Base-by-base conservation (phyloP, 345 rosid species). In the Hibiscus mutabilis region DNA sequence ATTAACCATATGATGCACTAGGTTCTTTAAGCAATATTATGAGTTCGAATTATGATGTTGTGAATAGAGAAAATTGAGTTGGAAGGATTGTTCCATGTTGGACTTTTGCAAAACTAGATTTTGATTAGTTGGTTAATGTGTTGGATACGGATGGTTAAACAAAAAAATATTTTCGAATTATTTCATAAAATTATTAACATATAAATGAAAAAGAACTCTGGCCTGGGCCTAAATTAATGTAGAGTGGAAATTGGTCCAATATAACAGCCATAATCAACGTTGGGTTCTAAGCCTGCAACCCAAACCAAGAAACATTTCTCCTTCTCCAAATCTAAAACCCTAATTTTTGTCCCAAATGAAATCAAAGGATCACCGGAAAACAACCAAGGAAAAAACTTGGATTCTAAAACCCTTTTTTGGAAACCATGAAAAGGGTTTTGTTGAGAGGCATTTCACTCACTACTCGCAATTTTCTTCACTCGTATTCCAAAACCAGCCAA, bases 381-480 rank as follows among this genome's bases (percentile, higher is more conserved):
- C 29, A 15, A 44, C 33, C 33, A 65, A 21, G n/a, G 18, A 3
- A 47, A 5, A 24, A 24, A 4, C 2, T 29, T 5, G 29, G 70
- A 46, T 24, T 2, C 40, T 46, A 14, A 66, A 46, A 24, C 69
- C 69, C n/a, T 21, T 19, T 44, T 42, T 64, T 44, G 15, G 66
- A 13, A 68, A 74, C 73, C 51, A 84, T 79, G 85, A 79, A 76
- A 61, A 73, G 85, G 76, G 71, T 70, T 56, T 68, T 85, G 53
- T 68, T 77, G 2, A 65, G 85, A 77, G 78, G 69, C 74, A 77
- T 35, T 7, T 70, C 75, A n/a, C 31, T 60, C 71, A 72, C 3
- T 68, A 25, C 79, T 47, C 77, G 81, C 68, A 72, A 55, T 21
- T 75, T 79, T 18, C 78, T 66, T 66, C 69, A 15, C 22, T 47